Evolutionary conservation across 225 moss, liverwort and hornwort species (phyloP), one percentile per base, ranked within the genome.

Genomic region (Marchantia polymorpha): DNA sequence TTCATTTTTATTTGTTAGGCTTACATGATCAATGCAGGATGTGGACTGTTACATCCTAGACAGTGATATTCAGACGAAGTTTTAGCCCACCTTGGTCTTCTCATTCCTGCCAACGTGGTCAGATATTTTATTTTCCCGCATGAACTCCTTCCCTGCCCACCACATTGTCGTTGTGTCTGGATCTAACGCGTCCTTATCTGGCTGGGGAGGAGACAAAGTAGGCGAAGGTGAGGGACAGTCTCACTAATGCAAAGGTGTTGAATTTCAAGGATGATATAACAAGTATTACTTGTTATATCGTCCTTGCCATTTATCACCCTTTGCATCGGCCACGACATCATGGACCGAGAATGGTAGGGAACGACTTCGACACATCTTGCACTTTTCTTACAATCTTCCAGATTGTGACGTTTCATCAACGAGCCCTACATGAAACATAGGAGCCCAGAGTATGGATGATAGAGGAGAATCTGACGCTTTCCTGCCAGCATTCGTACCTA

Each of bases 101-200:
- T 96, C 94, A 86, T 94, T 96, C 78, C 91, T 94, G 77, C 96
- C 96, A 22, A 87, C 78, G 64, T 90, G 87, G 80, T 94, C 88
- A 69, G 50, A 82, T 56, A 96, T 85, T 76, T 85, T 90, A 52
- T 89, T 92, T 63, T 91, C 90, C 3, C 94, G 88, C 82, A 83
- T 83, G 29, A 96, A 82, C 86, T 96, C 96, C 85, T 93, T 96
- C 31, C 96, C 96, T 73, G 91, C 94, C 96, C 96, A 96, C 94
- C 94, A 96, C 80, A 94, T 87, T 72, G 80, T 87, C 0, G 91
- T 64, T 25, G 85, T 91, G 46, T 94, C 88, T 70, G 87, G 88
- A 84, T 94, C 93, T 63, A 96, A 49, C 49, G 80, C 79, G 29
- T 94, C 91, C 54, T 88, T 82, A 52, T 82, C 92, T 95, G 85